Base-by-base conservation (phyloP, 768 basidiomycete species). In the Podaxis rugospora region DNA sequence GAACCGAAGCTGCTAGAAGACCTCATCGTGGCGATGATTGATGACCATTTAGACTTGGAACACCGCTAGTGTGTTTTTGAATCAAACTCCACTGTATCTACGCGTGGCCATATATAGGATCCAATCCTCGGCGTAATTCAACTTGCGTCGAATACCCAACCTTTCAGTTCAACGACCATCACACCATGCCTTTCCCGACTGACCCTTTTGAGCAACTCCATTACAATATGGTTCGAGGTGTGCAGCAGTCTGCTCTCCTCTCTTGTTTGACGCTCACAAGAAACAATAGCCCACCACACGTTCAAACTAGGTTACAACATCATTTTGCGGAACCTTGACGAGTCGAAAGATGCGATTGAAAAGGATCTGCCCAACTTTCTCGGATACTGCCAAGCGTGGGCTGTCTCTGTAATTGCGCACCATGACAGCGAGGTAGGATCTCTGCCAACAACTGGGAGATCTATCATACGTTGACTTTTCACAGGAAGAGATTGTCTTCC, bases 141-240 rank as follows among this genome's bases (percentile, higher is more conserved):
- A 3, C n/a, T 6, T 18, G n/a, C 5, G 6, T 6, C 2, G 6
- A 44, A 9, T 9, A 44, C 42, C n/a, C 42, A 44, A 9, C 42
- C 18, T 44, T 6, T 9, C 42, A 16, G 5, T 18, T 18, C 42
- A 44, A 9, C n/a, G 4, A 16, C 16, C 16, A 5, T 16, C n/a
- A 21, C 10, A 53, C 9, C 28, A 61, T 61, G 59, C 44, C 59
- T 36, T 54, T 49, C 27, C 59, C 59, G 18, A 61, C 52, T 4
- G 57, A 58, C n/a, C 47, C 46, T 4, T 58, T 54, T 18, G 52
- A 55, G 14, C 52, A 54, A 10, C 39, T 61, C 6, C 59, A 61
- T 47, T 61, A 61, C 23, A 55, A 61, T 18, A 61, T 61, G 59
- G 52, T 61, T 37, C 51, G 52, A 61, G 57, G 57, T 58, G n/a